A percentile compares a stretch with the other conserved stretches of the same genome.
Evolutionary conservation across 148 eudicot species (phyloP).

Genomic region (Silene uniflora): DNA sequence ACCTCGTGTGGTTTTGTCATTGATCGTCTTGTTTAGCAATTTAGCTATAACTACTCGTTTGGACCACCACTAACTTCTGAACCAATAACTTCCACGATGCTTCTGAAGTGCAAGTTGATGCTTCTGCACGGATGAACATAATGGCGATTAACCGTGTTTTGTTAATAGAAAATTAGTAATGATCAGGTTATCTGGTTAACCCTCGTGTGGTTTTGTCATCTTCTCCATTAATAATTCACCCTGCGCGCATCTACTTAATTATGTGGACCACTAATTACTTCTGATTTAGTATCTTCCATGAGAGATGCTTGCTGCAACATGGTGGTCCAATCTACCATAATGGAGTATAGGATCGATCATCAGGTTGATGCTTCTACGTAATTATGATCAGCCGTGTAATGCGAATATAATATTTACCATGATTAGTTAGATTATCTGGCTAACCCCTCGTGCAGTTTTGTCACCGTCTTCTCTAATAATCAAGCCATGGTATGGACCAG

Average conservation of each 20-base stretch:
- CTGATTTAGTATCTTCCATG: neutral
- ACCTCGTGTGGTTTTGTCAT: neutral
- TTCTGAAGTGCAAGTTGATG: neutral
- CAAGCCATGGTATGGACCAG: too few species aligned
- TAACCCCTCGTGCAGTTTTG: neutral
- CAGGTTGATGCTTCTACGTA: too few species aligned
- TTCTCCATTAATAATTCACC: neutral
- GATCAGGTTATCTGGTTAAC: neutral
- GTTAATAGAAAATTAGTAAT: neutral
- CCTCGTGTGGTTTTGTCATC: constrained; percentile 6
- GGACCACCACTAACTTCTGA: neutral
- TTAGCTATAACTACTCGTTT: too few species aligned
- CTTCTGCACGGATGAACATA: neutral
- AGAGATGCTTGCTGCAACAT: neutral
- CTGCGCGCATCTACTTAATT: neutral
- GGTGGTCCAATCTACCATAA: neutral
- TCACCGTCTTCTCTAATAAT: neutral
- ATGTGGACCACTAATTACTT: neutral
- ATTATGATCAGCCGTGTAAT: too few species aligned
- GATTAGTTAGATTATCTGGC: neutral
- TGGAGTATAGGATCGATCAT: too few species aligned
- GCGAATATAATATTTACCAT: too few species aligned
- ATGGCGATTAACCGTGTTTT: neutral
- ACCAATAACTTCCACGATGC: neutral
- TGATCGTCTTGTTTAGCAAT: neutral